A percentile compares a stretch with the other conserved stretches of the same genome.
These are phyloP conservation scores for Fusarium abutilonis DNA, from an alignment of 2,329 filamentous ascomycete genomes.

Conservation along the genomic window DNA sequence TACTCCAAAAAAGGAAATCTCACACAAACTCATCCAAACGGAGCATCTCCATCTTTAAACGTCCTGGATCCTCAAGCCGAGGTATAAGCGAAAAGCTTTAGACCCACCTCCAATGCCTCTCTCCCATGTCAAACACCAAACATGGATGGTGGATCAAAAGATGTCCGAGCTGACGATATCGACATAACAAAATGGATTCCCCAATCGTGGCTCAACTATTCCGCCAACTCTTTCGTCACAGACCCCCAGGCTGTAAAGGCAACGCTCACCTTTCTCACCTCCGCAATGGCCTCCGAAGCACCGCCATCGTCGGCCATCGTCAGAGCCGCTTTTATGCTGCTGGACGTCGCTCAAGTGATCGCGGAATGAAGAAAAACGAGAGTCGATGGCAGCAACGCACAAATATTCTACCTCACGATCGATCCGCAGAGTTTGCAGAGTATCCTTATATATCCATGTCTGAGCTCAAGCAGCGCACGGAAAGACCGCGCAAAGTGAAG, in stretches of 20 bases:
- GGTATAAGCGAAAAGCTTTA: slow-evolving; percentile 37
- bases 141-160: slow-evolving; percentile 1
- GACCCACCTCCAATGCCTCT: slow-evolving; percentile 29
- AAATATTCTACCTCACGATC: slow-evolving; percentile 78
- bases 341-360: slow-evolving; percentile 49
- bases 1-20: slow-evolving; percentile 30
- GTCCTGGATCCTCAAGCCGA: slow-evolving; percentile 25
- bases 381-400: slow-evolving; percentile 88
- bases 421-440: slow-evolving; percentile 79
- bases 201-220: slow-evolving; percentile 81
- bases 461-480: slow-evolving; percentile 74
- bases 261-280: slow-evolving; percentile 40
- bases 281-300: slow-evolving; percentile 39
- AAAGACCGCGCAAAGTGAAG: slow-evolving; percentile 88
- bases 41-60: slow-evolving; percentile 1
- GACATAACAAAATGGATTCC: slow-evolving; percentile 74
- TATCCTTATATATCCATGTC: slow-evolving; percentile 89
- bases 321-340: slow-evolving; percentile 46
- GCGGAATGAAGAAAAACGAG: slow-evolving; percentile 63
- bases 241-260: slow-evolving; percentile 50
- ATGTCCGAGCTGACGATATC: slow-evolving; percentile 15
- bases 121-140: slow-evolving; percentile 22
- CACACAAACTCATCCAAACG: slow-evolving; percentile 22
- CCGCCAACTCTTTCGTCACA: slow-evolving; percentile 82
- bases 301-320: slow-evolving; percentile 12